Evolutionary conservation across 2,329 filamentous ascomycete genomes (phyloP).

Genomic region (Fusarium brevicatenulatum): DNA sequence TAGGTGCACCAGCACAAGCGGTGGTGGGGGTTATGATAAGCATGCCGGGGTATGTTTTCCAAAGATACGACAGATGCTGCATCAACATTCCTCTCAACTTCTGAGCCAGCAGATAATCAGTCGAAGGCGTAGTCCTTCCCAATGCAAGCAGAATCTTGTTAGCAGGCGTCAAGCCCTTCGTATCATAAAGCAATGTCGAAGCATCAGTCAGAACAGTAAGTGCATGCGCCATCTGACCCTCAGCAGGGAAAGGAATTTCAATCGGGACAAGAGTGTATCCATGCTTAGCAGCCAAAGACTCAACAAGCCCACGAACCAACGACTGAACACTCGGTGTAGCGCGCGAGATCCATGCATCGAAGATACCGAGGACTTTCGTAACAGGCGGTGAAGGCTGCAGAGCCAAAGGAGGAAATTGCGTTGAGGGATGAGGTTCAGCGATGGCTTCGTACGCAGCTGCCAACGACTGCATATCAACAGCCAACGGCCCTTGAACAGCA

Average conservation of each 20-base stretch:
- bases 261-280: conserved; percentile 67
- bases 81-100: conserved; percentile 75
- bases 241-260: conserved; percentile 65
- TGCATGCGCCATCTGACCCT: conserved; percentile 78
- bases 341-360: conserved; percentile 69
- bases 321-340: conserved; percentile 55
- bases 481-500: conserved; percentile 74
- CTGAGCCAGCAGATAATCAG: conserved; percentile 76
- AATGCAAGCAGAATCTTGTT: conserved; percentile 75
- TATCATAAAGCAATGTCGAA: conserved; percentile 57
- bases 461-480: conserved; percentile 73
- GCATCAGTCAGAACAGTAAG: conserved; percentile 77
- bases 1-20: conserved; percentile 57
- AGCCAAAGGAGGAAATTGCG: conserved; percentile 61
- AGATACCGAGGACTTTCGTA: conserved; percentile 69
- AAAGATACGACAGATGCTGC: conserved; percentile 76
- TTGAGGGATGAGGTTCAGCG: conserved; percentile 69
- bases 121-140: conserved; percentile 68
- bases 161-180: conserved; percentile 63
- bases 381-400: conserved; percentile 35
- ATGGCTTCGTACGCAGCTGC: conserved; percentile 73
- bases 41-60: conserved; percentile 71
- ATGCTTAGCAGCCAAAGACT: conserved; percentile 61
- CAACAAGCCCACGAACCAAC: conserved; percentile 57
- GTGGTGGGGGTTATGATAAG: conserved; percentile 78